A percentile compares a stretch with the other conserved stretches of the same genome.
Evolutionary conservation across 345 rosid genomes (phyloP).

Genomic region (Eucalyptus guilfoylei): DNA sequence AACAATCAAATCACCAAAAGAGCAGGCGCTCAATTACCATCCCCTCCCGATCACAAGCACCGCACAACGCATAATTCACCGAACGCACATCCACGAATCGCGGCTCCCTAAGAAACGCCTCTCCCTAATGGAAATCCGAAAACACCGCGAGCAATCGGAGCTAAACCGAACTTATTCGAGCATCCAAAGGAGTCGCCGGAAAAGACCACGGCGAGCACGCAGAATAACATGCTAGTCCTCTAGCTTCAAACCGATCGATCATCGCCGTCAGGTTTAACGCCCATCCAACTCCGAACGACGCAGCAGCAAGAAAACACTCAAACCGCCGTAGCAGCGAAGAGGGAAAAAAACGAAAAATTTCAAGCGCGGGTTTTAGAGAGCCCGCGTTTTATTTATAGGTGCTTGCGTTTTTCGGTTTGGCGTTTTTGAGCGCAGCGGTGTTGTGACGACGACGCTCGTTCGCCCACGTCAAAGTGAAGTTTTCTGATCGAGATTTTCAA

Average conservation of each 20-base stretch:
- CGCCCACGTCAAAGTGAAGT: background rate
- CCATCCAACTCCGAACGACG: background rate
- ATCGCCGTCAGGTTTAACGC: background rate
- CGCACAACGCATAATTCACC: background rate
- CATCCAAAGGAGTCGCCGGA: background rate
- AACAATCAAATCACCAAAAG: background rate
- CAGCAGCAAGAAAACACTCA: background rate
- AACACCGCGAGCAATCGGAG: background rate
- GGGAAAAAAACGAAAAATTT: background rate
- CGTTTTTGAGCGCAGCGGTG: background rate
- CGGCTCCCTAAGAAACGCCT: background rate
- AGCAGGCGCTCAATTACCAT: no score
- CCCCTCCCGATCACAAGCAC: background rate
- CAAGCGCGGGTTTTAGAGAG: background rate
- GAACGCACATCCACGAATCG: background rate
- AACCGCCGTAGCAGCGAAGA: background rate
- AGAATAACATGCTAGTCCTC: background rate
- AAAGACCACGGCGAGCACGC: background rate
- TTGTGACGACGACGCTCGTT: background rate
- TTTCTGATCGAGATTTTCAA: background rate
- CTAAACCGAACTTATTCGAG: background rate
- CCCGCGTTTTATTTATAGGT: background rate
- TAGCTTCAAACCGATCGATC: background rate
- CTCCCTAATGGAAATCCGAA: background rate
- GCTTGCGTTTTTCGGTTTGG: background rate